Conservation (phyloP, 177 flowering plant genomes). For the Vitis hybrid region DNA sequence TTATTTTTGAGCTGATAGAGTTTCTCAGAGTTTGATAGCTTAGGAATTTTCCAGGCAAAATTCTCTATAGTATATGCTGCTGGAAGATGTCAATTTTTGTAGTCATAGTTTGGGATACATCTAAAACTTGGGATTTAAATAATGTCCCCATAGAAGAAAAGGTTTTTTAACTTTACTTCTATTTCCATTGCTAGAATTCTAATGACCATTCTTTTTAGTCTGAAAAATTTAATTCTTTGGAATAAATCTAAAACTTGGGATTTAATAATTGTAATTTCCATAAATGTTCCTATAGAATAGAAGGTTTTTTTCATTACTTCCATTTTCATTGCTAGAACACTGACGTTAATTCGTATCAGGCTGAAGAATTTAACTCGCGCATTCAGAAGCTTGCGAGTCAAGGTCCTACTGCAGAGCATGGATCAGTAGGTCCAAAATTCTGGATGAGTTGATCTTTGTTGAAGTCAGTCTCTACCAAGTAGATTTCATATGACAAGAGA, state of each 20-base stretch:
- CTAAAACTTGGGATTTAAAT: no score
- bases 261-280: no score
- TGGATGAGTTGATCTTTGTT: slow-evolving; percentile 44
- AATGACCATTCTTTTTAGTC: no score
- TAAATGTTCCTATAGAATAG: no score
- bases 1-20: background rate
- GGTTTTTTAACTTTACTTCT: no score
- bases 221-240: no score
- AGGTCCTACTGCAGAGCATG: slow-evolving; percentile 65
- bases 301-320: background rate
- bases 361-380: slow-evolving; percentile 79
- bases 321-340: background rate
- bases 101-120: no score
- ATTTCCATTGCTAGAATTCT: no score
- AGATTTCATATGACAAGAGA: background rate
- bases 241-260: no score
- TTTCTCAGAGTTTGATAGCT: background rate
- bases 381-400: slow-evolving; percentile 70
- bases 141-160: no score
- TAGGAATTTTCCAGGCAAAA: background rate
- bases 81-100: no score
- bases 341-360: slow-evolving; percentile 34
- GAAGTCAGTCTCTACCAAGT: background rate
- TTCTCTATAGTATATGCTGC: no score
- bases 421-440: slow-evolving; percentile 42